Evolutionary conservation across 192 early-diverging fungal genomes (phyloP), one percentile per base, ranked within the genome.

Genomic region (Paraglomus occultum): DNA sequence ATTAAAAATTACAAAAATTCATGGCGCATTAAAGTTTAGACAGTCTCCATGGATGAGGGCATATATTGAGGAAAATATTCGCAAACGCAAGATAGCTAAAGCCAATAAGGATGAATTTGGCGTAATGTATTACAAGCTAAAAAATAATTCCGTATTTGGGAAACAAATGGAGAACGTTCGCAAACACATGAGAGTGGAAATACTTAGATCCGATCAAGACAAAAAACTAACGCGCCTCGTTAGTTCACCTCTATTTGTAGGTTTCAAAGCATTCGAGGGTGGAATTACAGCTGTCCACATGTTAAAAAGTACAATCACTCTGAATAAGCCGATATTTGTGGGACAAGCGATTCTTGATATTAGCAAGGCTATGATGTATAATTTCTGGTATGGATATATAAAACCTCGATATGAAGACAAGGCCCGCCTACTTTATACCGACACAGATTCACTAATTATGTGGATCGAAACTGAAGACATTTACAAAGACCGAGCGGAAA

Each of bases 131-230:
- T 64, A 64, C 31, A 64, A 64, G n/a, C 49, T 66, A 51, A 66
- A 66, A 42, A 66, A 66, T 51, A 66, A 66, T 66, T 48, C 50
- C 7, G 47, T 66, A 1, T 66, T 66, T 52, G 64, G 64, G 2
- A 66, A 66, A 42, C 64, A 66, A 15, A 47, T 66, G 64, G 14
- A 66, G 51, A 51, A 47, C 50, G 50, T 51, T 66, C 38, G 52
- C 38, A 66, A 51, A 51, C n/a, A 51, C 51, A 66, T 66, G 64
- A 66, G 50, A 66, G 64, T 66, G n/a, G 64, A 66, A 66, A 51
- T 2, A 51, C 50, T 51, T 66, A 1, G 1, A 40, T 52, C 10
- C 47, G 64, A 66, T 31, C 15, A 66, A 15, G 39, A 66, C 20
- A 66, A 66, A 66, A 66, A 66, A 66, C n/a, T 66, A 4, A 66